Conservation (phyloP, 805 yeast genomes). For the Candida taoyuanica region DNA sequence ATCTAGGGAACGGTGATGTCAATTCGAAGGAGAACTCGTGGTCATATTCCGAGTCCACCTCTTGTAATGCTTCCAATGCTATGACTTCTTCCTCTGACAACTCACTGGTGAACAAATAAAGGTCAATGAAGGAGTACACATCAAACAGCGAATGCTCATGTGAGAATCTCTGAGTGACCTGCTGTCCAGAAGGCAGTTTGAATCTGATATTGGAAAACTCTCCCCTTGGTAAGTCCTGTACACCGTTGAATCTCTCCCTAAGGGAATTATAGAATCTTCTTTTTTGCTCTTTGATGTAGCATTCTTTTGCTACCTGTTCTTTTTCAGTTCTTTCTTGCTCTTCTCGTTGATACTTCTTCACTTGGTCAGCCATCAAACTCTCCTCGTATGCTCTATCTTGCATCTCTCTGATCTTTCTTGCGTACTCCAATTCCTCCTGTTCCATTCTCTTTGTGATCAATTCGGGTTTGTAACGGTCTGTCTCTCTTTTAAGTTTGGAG, state of each 20-base stretch:
- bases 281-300: conserved; percentile 9
- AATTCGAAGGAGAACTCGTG: conserved; percentile 52
- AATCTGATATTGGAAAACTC: conserved; percentile 44
- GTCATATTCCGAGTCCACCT: conserved; percentile 25
- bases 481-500: conserved; percentile 35
- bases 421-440: conserved; percentile 50
- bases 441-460: conserved; percentile 55
- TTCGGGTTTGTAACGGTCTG: conserved; percentile 59
- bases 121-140: conserved; percentile 46
- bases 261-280: conserved; percentile 12
- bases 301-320: conserved; percentile 6
- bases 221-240: conserved; percentile 24
- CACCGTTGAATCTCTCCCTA: conserved; percentile 8
- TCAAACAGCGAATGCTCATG: conserved; percentile 39
- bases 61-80: too few species aligned
- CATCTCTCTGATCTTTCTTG: conserved; percentile 53
- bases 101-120: conserved; percentile 33
- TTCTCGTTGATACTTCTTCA: conserved; percentile 44
- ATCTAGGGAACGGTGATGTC: conserved; percentile 60
- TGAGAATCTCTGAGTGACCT: conserved; percentile 42
- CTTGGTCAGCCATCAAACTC: conserved; percentile 52
- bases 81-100: too few species aligned
- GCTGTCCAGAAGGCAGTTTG: conserved; percentile 49
- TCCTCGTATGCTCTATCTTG: conserved; percentile 67
- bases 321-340: conserved; percentile 25